Base-by-base conservation (phyloP, 305 asterid genomes). In the Fraxinus angustifolia region DNA sequence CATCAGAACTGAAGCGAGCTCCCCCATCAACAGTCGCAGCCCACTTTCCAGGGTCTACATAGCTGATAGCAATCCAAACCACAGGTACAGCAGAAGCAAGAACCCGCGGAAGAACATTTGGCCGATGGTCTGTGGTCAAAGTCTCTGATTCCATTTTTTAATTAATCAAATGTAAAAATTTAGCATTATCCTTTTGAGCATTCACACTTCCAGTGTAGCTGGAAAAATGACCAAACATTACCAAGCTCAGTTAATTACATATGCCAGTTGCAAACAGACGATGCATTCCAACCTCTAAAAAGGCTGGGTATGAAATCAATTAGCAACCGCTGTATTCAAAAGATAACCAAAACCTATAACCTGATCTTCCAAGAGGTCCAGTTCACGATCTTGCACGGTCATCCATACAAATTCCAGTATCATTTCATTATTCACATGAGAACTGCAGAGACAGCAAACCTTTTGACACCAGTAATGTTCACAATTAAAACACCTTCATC, bases 1-100 rank as follows among this genome's bases (percentile, higher is more conserved):
- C 84, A 87, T 96, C 98, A 83, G 81, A 83, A 67, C 99, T 98
- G 71, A 92, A 90, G 73, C 91, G 95, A 75, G 97, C 93, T 53
- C 99, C 99, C 12, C 98, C 97, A 83, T 96, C 99, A 58, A 94
- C 88, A 76, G 91, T 87, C 79, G 93, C 93, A 42, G 94, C 95
- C 98, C 97, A 96, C 86, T 96, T 96, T 84, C 99, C 99, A 80
- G 99, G 99, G 84, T 93, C 98, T 65, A 96, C 87, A 87, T 96
- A 94, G 88, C 97, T 88, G 71, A 93, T 81, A 83, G 97, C 92
- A 84, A 96, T 81, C 86, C 93, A 92, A 78, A 96, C 91, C 78
- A 92, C 91, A 1, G 98, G 99, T 31, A 88, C 90, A 82, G 87
- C 89, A 81, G 98, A 93, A 86, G 94, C 87, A 89, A 94, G 89